These are phyloP conservation scores for Cercospora nicotianae DNA, from an alignment of 2,329 filamentous ascomycete species.

Conservation along the genomic window DNA sequence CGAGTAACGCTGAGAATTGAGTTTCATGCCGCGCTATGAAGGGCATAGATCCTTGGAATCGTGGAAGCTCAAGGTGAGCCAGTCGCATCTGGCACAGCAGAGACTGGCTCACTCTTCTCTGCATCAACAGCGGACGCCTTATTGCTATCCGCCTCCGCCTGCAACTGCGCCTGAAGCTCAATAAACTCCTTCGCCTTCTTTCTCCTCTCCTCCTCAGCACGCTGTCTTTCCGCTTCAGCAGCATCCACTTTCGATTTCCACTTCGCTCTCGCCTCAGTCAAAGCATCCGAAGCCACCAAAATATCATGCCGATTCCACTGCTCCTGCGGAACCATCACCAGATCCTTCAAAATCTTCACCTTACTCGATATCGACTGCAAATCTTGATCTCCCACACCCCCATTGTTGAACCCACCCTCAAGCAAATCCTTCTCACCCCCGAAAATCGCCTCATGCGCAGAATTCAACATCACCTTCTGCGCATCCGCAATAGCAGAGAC, in stretches of 20 bases:
- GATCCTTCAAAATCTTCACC: conserved; percentile 32
- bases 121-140: conserved; percentile 26
- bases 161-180: conserved; percentile 22
- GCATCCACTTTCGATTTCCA: conserved; percentile 29
- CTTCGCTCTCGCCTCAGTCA: conserved; percentile 32
- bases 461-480: conserved; percentile 34
- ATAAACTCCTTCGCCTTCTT: conserved; percentile 19
- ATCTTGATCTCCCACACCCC: conserved; percentile 20
- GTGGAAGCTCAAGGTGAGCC: background rate
- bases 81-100: background rate
- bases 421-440: conserved; percentile 38
- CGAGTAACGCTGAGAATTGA: background rate
- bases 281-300: conserved; percentile 32
- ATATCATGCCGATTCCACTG: conserved; percentile 37
- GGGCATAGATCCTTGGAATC: background rate
- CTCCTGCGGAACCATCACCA: conserved; percentile 37
- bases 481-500: conserved; percentile 28
- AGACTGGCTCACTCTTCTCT: background rate
- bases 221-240: conserved; percentile 21
- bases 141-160: conserved; percentile 34
- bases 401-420: conserved; percentile 21
- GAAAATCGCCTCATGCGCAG: conserved; percentile 41
- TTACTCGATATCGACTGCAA: conserved; percentile 30
- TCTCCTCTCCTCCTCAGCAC: conserved; percentile 14
- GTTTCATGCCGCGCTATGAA: background rate